Conservation (phyloP, 1,284 basidiomycete genomes). For the Ganoderma meredithae region DNA sequence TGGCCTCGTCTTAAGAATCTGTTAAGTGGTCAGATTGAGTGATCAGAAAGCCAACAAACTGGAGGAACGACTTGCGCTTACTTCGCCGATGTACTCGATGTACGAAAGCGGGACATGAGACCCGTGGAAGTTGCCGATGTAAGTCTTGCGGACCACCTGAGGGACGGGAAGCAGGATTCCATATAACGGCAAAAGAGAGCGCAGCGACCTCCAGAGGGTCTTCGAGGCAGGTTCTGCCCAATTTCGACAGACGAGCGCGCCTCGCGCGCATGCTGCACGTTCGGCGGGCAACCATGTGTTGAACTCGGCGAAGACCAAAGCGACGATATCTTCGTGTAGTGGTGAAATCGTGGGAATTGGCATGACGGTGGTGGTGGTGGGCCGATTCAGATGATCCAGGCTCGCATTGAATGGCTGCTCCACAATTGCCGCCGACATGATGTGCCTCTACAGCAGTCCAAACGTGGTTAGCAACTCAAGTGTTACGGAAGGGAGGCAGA, state of each 20-base stretch:
- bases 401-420: not conserved
- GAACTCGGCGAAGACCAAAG: not conserved
- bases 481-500: not conserved
- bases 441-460: no score
- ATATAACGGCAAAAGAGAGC: slow-evolving; percentile 7
- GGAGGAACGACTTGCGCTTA: not conserved
- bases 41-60: not conserved
- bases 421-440: not conserved
- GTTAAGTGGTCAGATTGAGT: not conserved
- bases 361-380: not conserved
- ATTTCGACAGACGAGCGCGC: not conserved
- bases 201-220: not conserved
- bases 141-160: not conserved
- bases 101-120: not conserved
- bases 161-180: not conserved
- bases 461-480: not conserved
- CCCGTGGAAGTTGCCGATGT: slow-evolving; percentile 3
- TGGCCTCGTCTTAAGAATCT: not conserved
- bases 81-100: slow-evolving; percentile 2
- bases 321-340: not conserved
- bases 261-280: not conserved
- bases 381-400: not conserved
- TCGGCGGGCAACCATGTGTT: not conserved
- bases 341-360: not conserved
- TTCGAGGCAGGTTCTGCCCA: slow-evolving; percentile 1